Evolutionary conservation across 371 early-diverging fungal genomes (phyloP), one percentile per base, ranked within the genome.

Genomic region (Encephalitozoon romaleae): DNA sequence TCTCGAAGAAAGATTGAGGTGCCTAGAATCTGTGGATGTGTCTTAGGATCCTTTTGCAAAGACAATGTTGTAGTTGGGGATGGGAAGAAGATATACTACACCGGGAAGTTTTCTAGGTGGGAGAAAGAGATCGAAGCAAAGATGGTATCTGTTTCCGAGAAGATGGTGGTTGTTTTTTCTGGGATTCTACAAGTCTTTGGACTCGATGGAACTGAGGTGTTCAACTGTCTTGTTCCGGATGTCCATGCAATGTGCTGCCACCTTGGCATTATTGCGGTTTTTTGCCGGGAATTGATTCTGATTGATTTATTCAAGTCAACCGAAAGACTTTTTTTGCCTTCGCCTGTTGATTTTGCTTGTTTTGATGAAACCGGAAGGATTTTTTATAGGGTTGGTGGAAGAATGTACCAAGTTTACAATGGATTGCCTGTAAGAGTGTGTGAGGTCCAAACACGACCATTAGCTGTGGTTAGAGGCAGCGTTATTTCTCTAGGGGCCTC

Each of bases 381-480:
- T 15, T 72, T 52, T 11, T 72, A 72, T 51, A 64, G 51, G 25
- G 65, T 72, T 5, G 34, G 38, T 12, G 51, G 51, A 12, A 65
- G 64, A 32, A 65, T 72, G 15, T 72, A 65, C 41, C 25, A 26
- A 1, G 28, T 72, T 6, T 64, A 63, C 25, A 51, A 65, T 11
- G 52, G 52, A 51, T 28, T 72, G 21, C 9, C 51, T 2, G 38
- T 41, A 2, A 43, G 18, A 12, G 34, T 65, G 21, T 65, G 28
- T 4, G 26, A 72, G 30, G 47, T 39, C n/a, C 30, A 23, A 4
- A 47, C 28, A 23, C 38, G 51, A 32, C 64, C 64, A 0, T 25
- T 72, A 11, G 28, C 73, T 23, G 66, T 65, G 30, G 21, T 65
- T 28, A 54, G 39, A 39, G 41, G 51, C n/a, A 72, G 41, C 5